These are phyloP conservation scores for Pseudoscleropodium purum DNA, from an alignment of 225 moss, liverwort and hornwort species.

Conservation along the genomic window DNA sequence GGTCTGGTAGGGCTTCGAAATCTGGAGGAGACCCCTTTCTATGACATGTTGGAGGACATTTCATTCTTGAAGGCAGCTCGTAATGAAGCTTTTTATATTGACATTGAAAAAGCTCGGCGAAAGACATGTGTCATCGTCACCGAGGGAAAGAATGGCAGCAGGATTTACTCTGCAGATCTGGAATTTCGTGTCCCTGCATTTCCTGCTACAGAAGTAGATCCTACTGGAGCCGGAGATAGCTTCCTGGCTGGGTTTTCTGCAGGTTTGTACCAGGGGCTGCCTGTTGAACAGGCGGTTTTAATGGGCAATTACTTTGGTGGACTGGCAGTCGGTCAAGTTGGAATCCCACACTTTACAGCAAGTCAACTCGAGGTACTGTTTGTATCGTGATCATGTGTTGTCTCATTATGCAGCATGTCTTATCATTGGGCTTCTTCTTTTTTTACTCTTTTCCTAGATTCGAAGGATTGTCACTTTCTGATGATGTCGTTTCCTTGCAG, in stretches of 20 bases:
- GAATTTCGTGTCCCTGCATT: conserved; percentile 87
- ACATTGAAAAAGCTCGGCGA: conserved; percentile 70
- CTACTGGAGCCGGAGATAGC: conserved; percentile 95
- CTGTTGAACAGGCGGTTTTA: conserved; percentile 75
- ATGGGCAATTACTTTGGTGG: conserved; percentile 98
- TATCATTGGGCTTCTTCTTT: not conserved
- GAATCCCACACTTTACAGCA: conserved; percentile 66
- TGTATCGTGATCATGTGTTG: not conserved
- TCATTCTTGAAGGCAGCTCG: conserved; percentile 85
- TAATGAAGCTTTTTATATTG: conserved; percentile 71
- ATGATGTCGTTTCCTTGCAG: conserved; percentile 11
- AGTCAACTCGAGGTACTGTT: conserved; percentile 64
- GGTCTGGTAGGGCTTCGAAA: conserved; percentile 70
- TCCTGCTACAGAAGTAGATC: conserved; percentile 76
- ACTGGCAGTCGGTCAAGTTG: conserved; percentile 87
- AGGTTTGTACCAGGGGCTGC: conserved; percentile 72
- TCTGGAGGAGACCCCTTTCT: conserved; percentile 75
- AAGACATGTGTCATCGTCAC: conserved; percentile 88
- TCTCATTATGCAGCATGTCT: not conserved
- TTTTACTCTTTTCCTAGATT: not conserved
- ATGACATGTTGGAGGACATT: conserved; percentile 54
- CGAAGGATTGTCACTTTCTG: not conserved
- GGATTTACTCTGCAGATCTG: conserved; percentile 56
- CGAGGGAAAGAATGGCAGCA: conserved; percentile 84
- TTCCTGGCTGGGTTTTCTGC: conserved; percentile 96